A percentile compares a stretch with the other conserved stretches of the same genome.
Evolutionary conservation across 2,329 filamentous ascomycete species (phyloP).

Genomic region (Neofusicoccum cordaticola): DNA sequence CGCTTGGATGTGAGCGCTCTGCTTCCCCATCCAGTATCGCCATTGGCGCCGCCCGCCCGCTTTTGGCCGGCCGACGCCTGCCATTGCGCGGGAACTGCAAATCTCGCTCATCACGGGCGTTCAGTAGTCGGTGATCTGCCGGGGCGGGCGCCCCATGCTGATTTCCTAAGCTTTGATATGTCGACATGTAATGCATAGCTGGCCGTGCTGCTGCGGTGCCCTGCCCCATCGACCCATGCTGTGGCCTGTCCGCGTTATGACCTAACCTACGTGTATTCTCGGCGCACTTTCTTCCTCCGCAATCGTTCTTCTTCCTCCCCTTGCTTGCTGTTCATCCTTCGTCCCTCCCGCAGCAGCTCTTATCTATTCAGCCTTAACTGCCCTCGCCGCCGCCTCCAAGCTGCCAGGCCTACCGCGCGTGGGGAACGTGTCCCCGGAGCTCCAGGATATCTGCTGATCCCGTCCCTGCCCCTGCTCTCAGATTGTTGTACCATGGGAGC

Average conservation of each 20-base stretch:
- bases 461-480: background rate
- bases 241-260: constrained; percentile 13
- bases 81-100: constrained; percentile 8
- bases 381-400: background rate
- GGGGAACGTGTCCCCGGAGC: constrained; percentile 2
- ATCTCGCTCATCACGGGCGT: background rate
- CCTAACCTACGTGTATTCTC: constrained; percentile 7
- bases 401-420: background rate
- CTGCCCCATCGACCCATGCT: background rate
- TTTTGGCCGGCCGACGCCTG: background rate
- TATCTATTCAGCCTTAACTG: background rate
- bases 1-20: constrained; percentile 9
- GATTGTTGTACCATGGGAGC: constrained; percentile 4
- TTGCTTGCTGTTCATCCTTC: constrained; percentile 29
- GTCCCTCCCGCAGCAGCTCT: constrained; percentile 3
- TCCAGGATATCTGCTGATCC: background rate
- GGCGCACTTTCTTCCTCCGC: constrained; percentile 24
- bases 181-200: constrained; percentile 9
- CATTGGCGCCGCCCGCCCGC: background rate
- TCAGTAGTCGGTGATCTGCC: constrained; percentile 4
- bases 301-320: constrained; percentile 26
- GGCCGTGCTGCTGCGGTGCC: constrained; percentile 10
- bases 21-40: constrained; percentile 13
- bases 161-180: constrained; percentile 13
- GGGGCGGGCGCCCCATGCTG: background rate